Evolutionary conservation across 192 early-diverging fungal genomes (phyloP).

Genomic region (Backusella australiensis): DNA sequence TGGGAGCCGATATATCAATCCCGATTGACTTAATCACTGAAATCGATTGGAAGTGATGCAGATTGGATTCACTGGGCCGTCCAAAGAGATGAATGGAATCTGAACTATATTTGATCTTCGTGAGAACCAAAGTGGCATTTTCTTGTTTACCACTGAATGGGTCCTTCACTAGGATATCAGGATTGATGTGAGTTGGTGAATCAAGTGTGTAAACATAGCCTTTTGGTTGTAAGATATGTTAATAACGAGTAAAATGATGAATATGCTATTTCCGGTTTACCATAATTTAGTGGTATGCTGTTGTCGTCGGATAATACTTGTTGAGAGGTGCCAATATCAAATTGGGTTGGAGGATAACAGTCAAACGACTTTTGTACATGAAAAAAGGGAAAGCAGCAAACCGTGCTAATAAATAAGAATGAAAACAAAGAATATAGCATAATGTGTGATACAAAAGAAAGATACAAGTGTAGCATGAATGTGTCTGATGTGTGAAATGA

Average conservation of each 20-base stretch:
- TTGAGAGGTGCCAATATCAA: not conserved
- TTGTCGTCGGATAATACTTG: not conserved
- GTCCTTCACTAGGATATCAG: not conserved
- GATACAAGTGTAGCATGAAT: not conserved
- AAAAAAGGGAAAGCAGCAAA: not conserved
- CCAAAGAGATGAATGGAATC: not conserved
- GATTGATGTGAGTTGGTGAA: not conserved
- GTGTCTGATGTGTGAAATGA: not conserved
- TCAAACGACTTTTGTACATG: not conserved
- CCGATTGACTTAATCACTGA: not conserved
- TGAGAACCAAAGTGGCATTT: not conserved
- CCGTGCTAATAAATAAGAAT: not conserved
- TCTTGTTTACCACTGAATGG: not conserved
- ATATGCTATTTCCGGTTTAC: not conserved
- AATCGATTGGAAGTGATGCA: constrained; percentile 12
- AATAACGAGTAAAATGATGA: not conserved
- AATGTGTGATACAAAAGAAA: not conserved
- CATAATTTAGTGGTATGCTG: not conserved
- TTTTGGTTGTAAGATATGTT: not conserved
- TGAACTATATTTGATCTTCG: not conserved
- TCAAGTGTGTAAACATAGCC: not conserved
- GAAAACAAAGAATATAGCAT: not conserved
- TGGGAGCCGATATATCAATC: not conserved
- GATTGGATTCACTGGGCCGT: not conserved
- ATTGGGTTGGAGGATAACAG: not conserved